Evolutionary conservation across 805 yeast genomes (phyloP), one percentile per base, ranked within the genome.

Genomic region (Myxozyma kluyveri): DNA sequence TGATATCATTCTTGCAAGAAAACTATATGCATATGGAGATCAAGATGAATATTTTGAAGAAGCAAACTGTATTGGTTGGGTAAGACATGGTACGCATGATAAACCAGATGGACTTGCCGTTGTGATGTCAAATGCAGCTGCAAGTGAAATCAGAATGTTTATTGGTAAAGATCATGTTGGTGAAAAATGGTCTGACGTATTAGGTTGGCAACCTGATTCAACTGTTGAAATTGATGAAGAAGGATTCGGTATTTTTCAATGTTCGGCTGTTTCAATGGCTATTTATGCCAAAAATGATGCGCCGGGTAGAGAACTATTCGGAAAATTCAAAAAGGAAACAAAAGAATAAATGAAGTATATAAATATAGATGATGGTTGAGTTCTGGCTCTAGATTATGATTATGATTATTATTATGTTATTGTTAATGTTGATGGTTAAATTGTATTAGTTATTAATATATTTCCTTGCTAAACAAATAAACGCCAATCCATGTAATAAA

Each of bases 41-140:
- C 58, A 56, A 43, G 45, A 53, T 31, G 60, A 56, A 17, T 56
- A 56, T 19, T 53, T 53, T 26, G 55, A 49, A 39, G 43, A 41
- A 21, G 33, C 52, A 3, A 49, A 48, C 22, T 53, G 60, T 24
- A n/a, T 56, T 10, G 60, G 58, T n/a, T 56, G 60, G 60, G 60
- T 56, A 2, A 51, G 60, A 5, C 51, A 46, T 21, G 60, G 60
- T 6, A 46, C 60, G 14, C 50, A 55, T 54, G 60, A 56, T 36
- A 42, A 48, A 24, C 56, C 52, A 12, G 22, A 31, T 32, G 58
- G 58, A 3, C 17, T 36, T 22, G 60, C 60, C 3, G 58, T 56
- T 24, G 50, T 56, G 4, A 3, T 56, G 12, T 53, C 58, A 19
- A 53, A 53, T 37, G 55, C 58, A 4, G 57, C 42, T 3, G 45